Percentiles rank a stretch among this genome's conserved stretches.
Conservation (phyloP, 495 filamentous ascomycete genomes). For the Acidomyces sp. region DNA sequence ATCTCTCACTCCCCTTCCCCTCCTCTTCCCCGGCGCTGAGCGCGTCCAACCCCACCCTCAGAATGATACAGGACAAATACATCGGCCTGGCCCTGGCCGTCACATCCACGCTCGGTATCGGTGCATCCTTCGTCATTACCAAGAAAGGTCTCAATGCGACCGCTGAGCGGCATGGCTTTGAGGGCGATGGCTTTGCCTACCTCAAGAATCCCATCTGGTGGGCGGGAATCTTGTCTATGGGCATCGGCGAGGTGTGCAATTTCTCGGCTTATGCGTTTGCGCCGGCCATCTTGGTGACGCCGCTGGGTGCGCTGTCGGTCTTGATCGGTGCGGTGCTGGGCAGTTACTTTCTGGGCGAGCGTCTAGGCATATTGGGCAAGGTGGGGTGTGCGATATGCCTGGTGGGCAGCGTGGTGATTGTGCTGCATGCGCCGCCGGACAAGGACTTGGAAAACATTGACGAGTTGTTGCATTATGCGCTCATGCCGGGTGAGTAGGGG, state of each 20-base stretch:
- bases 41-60: no score
- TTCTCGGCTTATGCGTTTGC: constrained; percentile 98
- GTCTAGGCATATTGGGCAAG: constrained; percentile 77
- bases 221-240: constrained; percentile 75
- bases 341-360: constrained; percentile 84
- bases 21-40: no score
- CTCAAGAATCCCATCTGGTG: constrained; percentile 89
- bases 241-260: constrained; percentile 80
- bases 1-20: background rate
- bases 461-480: constrained; percentile 73
- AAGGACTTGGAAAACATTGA: constrained; percentile 77
- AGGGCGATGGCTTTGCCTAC: constrained; percentile 92
- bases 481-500: constrained; percentile 61
- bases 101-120: constrained; percentile 83
- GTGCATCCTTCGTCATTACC: constrained; percentile 29
- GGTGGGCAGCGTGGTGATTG: constrained; percentile 92
- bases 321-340: constrained; percentile 88
- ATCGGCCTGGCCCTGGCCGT: constrained; percentile 83
- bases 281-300: constrained; percentile 91
- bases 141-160: constrained; percentile 76
- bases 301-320: constrained; percentile 82
- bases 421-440: constrained; percentile 91
- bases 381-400: constrained; percentile 92
- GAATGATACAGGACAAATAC: constrained; percentile 49
- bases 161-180: constrained; percentile 81